Evolutionary conservation across 371 early-diverging fungal genomes (phyloP).

Genomic region (Dichotomocladium elegans): DNA sequence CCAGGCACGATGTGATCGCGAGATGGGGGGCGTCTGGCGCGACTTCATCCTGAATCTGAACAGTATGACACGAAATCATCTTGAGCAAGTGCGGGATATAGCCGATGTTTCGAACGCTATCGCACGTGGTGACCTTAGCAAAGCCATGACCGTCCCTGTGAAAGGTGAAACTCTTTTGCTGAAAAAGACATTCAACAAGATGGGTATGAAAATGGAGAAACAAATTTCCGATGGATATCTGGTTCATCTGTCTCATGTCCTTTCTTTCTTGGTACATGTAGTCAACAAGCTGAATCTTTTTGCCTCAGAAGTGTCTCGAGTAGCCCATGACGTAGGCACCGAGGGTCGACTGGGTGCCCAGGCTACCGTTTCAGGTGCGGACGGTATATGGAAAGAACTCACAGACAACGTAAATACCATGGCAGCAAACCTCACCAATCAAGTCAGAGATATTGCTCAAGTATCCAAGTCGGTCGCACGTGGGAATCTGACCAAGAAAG

Average conservation of each 20-base stretch:
- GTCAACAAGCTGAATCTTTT: constrained; percentile 32
- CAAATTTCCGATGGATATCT: too few species aligned
- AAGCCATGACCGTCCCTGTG: constrained; percentile 55
- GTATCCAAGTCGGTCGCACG: constrained; percentile 45
- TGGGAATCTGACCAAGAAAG: constrained; percentile 42
- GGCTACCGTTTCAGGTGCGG: constrained; percentile 36
- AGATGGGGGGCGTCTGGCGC: constrained; percentile 53
- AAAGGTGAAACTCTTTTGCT: constrained; percentile 66
- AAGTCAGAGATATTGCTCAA: constrained; percentile 46
- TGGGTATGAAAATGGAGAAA: too few species aligned
- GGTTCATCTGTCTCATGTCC: neutral
- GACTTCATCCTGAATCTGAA: constrained; percentile 50
- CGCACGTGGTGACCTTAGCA: constrained; percentile 25
- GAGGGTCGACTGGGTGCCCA: constrained; percentile 28
- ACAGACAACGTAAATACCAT: constrained; percentile 51
- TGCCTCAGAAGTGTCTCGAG: constrained; percentile 36
- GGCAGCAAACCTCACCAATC: constrained; percentile 40
- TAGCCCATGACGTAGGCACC: constrained; percentile 34
- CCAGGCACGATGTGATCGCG: constrained; percentile 45
- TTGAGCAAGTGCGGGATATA: constrained; percentile 29
- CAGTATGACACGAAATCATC: constrained; percentile 14
- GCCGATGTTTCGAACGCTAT: constrained; percentile 27
- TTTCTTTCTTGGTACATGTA: neutral
- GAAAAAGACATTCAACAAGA: constrained; percentile 70
- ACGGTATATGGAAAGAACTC: constrained; percentile 57